Conservation (phyloP, 116 monocot species). For the Zostera marina region DNA sequence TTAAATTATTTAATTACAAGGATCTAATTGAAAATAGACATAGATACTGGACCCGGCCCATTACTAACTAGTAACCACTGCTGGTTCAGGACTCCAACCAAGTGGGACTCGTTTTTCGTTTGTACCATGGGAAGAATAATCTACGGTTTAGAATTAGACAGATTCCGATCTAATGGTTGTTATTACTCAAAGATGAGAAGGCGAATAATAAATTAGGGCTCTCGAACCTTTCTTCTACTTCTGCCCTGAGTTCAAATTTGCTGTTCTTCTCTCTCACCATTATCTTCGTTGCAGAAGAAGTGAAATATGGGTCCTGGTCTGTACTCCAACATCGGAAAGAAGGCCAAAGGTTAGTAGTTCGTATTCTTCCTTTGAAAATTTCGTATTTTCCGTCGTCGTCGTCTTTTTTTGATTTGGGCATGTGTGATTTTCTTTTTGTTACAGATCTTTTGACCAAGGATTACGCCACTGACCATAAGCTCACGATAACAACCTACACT, state of each 20-base stretch:
- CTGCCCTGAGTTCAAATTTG: not conserved
- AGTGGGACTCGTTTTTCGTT: not conserved
- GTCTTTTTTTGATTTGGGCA: not conserved
- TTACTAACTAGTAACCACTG: too few relatives aligned
- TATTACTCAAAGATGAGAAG: not conserved
- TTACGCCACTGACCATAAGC: slow-evolving; percentile 52
- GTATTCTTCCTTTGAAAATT: not conserved
- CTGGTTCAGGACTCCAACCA: too few relatives aligned
- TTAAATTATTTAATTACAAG: too few relatives aligned
- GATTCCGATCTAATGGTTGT: not conserved
- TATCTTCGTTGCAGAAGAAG: not conserved
- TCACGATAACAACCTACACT: slow-evolving; percentile 44
- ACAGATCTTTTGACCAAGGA: slow-evolving; percentile 65
- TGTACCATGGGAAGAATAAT: not conserved
- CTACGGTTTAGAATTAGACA: not conserved
- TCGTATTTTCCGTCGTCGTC: not conserved
- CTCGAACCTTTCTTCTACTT: not conserved
- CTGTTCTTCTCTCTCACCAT: not conserved
- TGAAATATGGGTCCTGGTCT: slow-evolving; percentile 43
- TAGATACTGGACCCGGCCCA: too few relatives aligned
- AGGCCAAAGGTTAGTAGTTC: slow-evolving; percentile 35
- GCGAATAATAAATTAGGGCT: slow-evolving; percentile 3
- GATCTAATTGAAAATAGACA: too few relatives aligned
- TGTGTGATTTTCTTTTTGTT: not conserved
- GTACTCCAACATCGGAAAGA: slow-evolving; percentile 64